Evolutionary conservation across 2,329 filamentous ascomycete species (phyloP).

Genomic region (Mollisiaceae sp.): DNA sequence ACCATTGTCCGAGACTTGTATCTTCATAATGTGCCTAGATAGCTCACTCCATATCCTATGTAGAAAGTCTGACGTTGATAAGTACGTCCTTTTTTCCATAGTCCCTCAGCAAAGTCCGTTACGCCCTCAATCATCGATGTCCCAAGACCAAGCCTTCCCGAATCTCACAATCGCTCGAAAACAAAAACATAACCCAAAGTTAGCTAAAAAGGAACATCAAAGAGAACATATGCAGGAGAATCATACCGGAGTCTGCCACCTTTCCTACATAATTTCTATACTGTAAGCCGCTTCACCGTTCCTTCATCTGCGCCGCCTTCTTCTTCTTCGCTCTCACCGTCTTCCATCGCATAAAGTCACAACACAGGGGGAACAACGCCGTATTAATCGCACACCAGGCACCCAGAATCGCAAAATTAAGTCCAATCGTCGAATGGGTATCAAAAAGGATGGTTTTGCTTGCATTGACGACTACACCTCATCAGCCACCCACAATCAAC

Average conservation of each 20-base stretch:
- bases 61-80: not conserved
- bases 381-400: constrained; percentile 61
- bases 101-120: not conserved
- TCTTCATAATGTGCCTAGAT: too few species aligned
- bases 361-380: constrained; percentile 56
- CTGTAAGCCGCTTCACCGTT: not conserved
- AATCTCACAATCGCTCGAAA: not conserved
- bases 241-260: not conserved
- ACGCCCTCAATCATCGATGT: not conserved
- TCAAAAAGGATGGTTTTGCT: constrained; percentile 66
- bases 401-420: constrained; percentile 66
- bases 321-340: constrained; percentile 36
- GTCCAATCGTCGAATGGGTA: constrained; percentile 59
- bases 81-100: too few species aligned
- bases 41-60: not conserved
- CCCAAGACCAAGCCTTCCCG: not conserved
- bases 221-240: not conserved
- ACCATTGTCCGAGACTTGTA: too few species aligned
- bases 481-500: constrained; percentile 15
- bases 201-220: not conserved
- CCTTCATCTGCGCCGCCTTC: constrained; percentile 19
- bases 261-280: not conserved
- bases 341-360: constrained; percentile 51
- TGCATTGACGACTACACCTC: constrained; percentile 56
- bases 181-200: not conserved